Percentiles rank a stretch among this genome's conserved stretches.
Evolutionary conservation across 306 rosid species (phyloP).

Genomic region (peach (Prunus persica)): DNA sequence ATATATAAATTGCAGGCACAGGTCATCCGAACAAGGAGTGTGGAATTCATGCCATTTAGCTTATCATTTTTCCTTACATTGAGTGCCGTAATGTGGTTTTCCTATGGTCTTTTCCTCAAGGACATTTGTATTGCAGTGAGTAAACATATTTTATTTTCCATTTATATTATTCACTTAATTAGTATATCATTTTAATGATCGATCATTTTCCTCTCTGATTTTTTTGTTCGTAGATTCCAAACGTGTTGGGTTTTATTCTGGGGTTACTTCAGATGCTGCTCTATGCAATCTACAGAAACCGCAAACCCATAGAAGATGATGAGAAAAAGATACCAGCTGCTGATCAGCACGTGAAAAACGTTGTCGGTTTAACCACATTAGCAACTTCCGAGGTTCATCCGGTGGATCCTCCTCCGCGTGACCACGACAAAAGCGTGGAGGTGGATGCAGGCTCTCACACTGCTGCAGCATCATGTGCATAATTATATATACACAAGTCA

Average conservation of each 20-base stretch:
- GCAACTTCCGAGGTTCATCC: slow-evolving; percentile 30
- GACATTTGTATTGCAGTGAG: slow-evolving; percentile 82
- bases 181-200: neutral
- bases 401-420: slow-evolving; percentile 1
- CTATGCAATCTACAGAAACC: slow-evolving; percentile 44
- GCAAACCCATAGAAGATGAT: slow-evolving; percentile 14
- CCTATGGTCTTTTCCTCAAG: slow-evolving; percentile 63
- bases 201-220: neutral
- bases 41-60: slow-evolving; percentile 77
- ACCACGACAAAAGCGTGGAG: neutral
- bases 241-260: slow-evolving; percentile 56
- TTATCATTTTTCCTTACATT: slow-evolving; percentile 74
- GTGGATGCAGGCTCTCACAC: too few relatives aligned
- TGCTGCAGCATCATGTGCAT: too few relatives aligned
- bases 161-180: neutral
- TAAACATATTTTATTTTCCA: neutral
- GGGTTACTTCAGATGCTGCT: slow-evolving; percentile 71
- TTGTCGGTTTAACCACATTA: slow-evolving; percentile 13
- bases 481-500: too few relatives aligned
- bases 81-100: slow-evolving; percentile 85
- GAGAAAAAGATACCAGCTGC: slow-evolving; percentile 23
- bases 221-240: slow-evolving; percentile 51
- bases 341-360: slow-evolving; percentile 13
- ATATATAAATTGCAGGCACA: slow-evolving; percentile 40
- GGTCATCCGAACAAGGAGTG: slow-evolving; percentile 73